Evolutionary conservation across 352 stramenopile genomes (phyloP).

Genomic region (Pythium aphanidermatum): DNA sequence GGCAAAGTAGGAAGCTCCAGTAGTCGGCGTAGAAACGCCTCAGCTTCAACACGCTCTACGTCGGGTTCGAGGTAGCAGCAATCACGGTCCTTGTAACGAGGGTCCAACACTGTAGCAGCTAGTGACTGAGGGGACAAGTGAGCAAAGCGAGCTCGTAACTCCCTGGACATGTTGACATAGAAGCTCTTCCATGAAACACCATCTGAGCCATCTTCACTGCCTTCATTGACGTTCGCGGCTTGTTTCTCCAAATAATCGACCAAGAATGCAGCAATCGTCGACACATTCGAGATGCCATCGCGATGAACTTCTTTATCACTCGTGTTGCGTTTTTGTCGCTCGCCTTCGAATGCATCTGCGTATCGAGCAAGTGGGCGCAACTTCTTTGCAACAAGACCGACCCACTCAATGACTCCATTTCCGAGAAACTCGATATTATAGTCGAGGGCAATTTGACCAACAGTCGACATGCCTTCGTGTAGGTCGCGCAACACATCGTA

Average conservation of each 20-base stretch:
- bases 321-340: slow-evolving; percentile 64
- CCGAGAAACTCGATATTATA: slow-evolving; percentile 41
- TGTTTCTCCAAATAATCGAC: slow-evolving; percentile 69
- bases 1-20: too few relatives aligned
- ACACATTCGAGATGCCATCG: slow-evolving; percentile 66
- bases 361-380: slow-evolving; percentile 68
- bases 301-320: slow-evolving; percentile 78
- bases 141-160: slow-evolving; percentile 50
- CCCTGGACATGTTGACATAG: slow-evolving; percentile 45
- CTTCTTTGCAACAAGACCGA: slow-evolving; percentile 62
- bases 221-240: slow-evolving; percentile 19
- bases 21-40: slow-evolving; percentile 47
- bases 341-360: slow-evolving; percentile 60
- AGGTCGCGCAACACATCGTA: slow-evolving; percentile 59
- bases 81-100: slow-evolving; percentile 76
- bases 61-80: slow-evolving; percentile 66
- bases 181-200: slow-evolving; percentile 50
- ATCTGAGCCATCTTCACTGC: slow-evolving; percentile 24
- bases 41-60: slow-evolving; percentile 44
- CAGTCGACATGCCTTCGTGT: slow-evolving; percentile 28
- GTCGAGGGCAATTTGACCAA: slow-evolving; percentile 56
- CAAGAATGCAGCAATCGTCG: slow-evolving; percentile 63
- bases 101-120: slow-evolving; percentile 68
- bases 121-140: slow-evolving; percentile 49
- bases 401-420: slow-evolving; percentile 36